Conservation (phyloP, 306 rosid species). For the Delonix regia region DNA sequence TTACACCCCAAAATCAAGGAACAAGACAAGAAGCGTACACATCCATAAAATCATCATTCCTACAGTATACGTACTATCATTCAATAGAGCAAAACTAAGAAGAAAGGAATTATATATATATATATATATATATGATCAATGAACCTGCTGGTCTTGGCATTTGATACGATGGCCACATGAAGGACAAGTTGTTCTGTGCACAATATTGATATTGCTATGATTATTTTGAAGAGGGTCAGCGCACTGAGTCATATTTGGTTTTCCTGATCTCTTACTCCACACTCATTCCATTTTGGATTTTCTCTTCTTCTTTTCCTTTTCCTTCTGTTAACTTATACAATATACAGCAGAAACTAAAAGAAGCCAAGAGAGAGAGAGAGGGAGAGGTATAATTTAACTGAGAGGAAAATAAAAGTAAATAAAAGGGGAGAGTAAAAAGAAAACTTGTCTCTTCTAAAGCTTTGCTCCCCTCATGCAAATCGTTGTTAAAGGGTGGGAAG, state of each 20-base stretch:
- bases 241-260: slow-evolving; percentile 58
- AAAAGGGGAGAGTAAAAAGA: slow-evolving; percentile 36
- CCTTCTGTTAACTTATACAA: slow-evolving; percentile 30
- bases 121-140: neutral
- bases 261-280: slow-evolving; percentile 38
- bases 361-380: slow-evolving; percentile 13
- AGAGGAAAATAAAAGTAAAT: slow-evolving; percentile 27
- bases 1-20: too few species aligned
- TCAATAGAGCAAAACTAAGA: neutral
- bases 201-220: slow-evolving; percentile 35
- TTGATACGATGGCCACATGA: slow-evolving; percentile 77
- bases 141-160: slow-evolving; percentile 73
- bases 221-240: slow-evolving; percentile 12
- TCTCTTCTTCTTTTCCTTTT: slow-evolving; percentile 39
- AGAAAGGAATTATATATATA: neutral
- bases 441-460: slow-evolving; percentile 58
- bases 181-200: slow-evolving; percentile 63
- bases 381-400: slow-evolving; percentile 1
- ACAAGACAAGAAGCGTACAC: neutral
- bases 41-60: too few species aligned
- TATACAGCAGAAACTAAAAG: slow-evolving; percentile 25
- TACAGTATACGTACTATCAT: too few species aligned
- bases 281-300: slow-evolving; percentile 46
- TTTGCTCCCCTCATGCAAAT: slow-evolving; percentile 52
- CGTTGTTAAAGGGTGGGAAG: slow-evolving; percentile 45